Base-by-base conservation (phyloP, 495 filamentous ascomycete species). In the Penicillium lividum region DNA sequence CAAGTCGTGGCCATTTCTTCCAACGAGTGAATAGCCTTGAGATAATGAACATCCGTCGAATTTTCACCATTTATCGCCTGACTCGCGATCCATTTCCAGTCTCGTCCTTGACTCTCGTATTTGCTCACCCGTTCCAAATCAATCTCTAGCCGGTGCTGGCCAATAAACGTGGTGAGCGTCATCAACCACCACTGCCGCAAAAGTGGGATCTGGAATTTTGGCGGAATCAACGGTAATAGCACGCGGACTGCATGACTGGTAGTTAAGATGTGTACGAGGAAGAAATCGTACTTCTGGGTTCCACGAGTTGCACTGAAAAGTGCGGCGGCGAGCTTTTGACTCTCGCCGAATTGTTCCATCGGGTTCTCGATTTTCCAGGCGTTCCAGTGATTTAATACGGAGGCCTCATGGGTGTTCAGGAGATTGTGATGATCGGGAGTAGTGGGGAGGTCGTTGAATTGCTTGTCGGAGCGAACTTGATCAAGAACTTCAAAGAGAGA, bases 101-200 rank as follows among this genome's bases (percentile, higher is more conserved):
- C 78, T 66, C 84, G 84, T 0, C 82, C 84, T 25, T 80, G 72
- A 7, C 86, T 57, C 38, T 91, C 83, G 48, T 80, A 83, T 1
- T 83, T 76, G 16, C 69, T 72, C 48, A 96, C 83, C 13, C 80
- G 68, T 53, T 88, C 85, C 13, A 86, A 76, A 22, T 86, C 75
- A 30, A 96, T 83, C 51, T 82, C 76, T 3, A 91, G 92, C 13
- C 93, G 79, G 15, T 89, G 64, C 68, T 90, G 87, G 0, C 84
- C 75, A 30, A 94, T 84, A 60, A 95, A 98, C 3, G 92, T 83
- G 0, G 86, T 78, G 30, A 97, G 66, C 0, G 88, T 86, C 42
- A 95, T 79, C 4, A 98, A 73, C 92, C 91, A 97, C 89, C 95
- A 96, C 66, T 93, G 88, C 16, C 85, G 80, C 7, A 96, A 81